Base-by-base conservation (phyloP, 1,139 yeast species). In the Meyerozyma sp. region DNA sequence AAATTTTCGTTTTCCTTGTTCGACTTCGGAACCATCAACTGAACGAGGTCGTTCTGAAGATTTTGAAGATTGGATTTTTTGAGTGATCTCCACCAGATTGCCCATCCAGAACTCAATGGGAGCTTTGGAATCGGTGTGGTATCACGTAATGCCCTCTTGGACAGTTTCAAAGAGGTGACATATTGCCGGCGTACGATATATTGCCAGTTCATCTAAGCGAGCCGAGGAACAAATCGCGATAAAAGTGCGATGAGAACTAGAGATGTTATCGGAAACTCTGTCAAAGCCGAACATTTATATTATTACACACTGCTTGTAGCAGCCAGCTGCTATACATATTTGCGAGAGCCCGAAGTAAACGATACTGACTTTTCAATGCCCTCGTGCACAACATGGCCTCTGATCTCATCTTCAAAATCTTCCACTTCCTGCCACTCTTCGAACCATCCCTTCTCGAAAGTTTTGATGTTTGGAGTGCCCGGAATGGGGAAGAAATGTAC, bases 401-500 rank as follows among this genome's bases (percentile, higher is more conserved):
- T 57, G 45, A 71, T 53, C 44, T 70, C 73, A 42, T 64, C 70
- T 47, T 78, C 84, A 58, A 84, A 84, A 50, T 77, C 74, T 49
- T 83, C 90, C 40, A 82, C 88, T 26, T 82, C 75, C 42, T 64
- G 71, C 59, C 62, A 70, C 50, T 78, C 77, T 64, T 84, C 91
- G 53, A 63, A 71, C 91, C 91, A 84, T 9, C 77, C 81, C 51
- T 70, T 75, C 45, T 77, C 76, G 42, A 79, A 67, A 36, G 80
- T 67, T 40, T 69, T 68, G 38, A 70, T 66, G 4, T 67, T 69
- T 6, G 87, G 85, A 40, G 66, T 55, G 29, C 90, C 93, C 27
- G 72, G 72, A 10, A 81, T 65, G 5, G 95, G 95, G 62, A 68
- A 79, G 40, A 77, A 46, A 49, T 68, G 63, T 49, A 81, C 76